Conservation (phyloP, 768 basidiomycete genomes). For the Trametes maxima region DNA sequence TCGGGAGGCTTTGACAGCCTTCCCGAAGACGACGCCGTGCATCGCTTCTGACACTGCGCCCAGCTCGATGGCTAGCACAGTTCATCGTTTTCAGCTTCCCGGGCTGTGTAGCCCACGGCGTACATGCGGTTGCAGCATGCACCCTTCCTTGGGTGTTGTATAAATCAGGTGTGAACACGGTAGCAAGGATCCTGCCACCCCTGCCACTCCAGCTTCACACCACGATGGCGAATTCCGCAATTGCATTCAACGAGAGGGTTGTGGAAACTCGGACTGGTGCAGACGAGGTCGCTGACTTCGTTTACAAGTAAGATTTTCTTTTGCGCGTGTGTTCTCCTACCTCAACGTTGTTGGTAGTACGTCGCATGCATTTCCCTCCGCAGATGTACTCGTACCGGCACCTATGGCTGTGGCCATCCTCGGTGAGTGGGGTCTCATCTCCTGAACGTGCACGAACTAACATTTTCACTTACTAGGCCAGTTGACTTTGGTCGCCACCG, state of each 20-base stretch:
- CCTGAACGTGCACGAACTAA: too few relatives aligned
- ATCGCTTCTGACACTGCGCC: too few relatives aligned
- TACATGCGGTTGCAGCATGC: too few relatives aligned
- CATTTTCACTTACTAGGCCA: background rate
- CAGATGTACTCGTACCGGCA: constrained; percentile 5
- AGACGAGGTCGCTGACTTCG: constrained; percentile 1
- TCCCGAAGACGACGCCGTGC: too few relatives aligned
- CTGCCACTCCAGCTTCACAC: background rate
- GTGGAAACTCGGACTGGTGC: background rate
- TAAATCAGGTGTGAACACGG: too few relatives aligned
- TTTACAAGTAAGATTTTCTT: background rate
- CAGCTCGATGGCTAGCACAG: too few relatives aligned
- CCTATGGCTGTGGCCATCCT: constrained; percentile 7
- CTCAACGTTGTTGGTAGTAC: background rate
- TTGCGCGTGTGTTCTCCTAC: background rate
- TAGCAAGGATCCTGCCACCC: too few relatives aligned
- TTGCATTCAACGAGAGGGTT: background rate
- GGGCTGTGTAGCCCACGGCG: too few relatives aligned
- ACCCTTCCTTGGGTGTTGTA: too few relatives aligned
- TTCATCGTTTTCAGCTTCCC: too few relatives aligned
- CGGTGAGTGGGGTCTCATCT: too few relatives aligned
- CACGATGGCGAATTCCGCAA: background rate
- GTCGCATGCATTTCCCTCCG: background rate
- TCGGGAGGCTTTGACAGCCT: too few relatives aligned
- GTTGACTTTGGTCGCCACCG: background rate